Conservation (phyloP, 345 rosid genomes). For the Clarkia xantiana region DNA sequence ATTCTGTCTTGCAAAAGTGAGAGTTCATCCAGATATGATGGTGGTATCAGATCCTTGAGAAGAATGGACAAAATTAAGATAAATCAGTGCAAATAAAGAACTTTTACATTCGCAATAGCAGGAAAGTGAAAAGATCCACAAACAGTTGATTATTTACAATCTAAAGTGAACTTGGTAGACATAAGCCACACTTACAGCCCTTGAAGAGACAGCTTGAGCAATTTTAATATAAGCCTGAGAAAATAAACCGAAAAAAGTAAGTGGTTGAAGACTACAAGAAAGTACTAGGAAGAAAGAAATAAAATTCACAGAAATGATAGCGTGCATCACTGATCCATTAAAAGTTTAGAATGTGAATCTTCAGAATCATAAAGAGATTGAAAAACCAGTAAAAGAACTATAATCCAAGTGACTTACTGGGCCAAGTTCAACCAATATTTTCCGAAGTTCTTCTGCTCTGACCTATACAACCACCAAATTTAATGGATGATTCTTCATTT, state of each 20-base stretch:
- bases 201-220: conserved; percentile 91
- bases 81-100: background rate
- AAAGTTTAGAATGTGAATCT: background rate
- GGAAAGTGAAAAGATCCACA: too few relatives aligned
- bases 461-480: conserved; percentile 23
- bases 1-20: conserved; percentile 80
- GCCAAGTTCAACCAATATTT: conserved; percentile 68
- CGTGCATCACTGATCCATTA: background rate
- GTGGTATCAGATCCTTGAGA: conserved; percentile 73
- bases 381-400: background rate
- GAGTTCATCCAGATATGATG: conserved; percentile 71
- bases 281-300: background rate
- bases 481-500: background rate
- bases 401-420: conserved; percentile 37
- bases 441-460: conserved; percentile 84
- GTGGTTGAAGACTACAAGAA: background rate
- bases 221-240: conserved; percentile 77
- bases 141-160: too few relatives aligned
- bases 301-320: background rate
- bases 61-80: too few relatives aligned
- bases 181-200: conserved; percentile 45
- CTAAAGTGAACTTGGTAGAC: too few relatives aligned
- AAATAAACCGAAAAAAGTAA: conserved; percentile 6
- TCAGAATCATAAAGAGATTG: background rate
- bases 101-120: background rate